These are phyloP conservation scores for Cicer yamashitae DNA, from an alignment of 306 rosid genomes.

Conservation along the genomic window DNA sequence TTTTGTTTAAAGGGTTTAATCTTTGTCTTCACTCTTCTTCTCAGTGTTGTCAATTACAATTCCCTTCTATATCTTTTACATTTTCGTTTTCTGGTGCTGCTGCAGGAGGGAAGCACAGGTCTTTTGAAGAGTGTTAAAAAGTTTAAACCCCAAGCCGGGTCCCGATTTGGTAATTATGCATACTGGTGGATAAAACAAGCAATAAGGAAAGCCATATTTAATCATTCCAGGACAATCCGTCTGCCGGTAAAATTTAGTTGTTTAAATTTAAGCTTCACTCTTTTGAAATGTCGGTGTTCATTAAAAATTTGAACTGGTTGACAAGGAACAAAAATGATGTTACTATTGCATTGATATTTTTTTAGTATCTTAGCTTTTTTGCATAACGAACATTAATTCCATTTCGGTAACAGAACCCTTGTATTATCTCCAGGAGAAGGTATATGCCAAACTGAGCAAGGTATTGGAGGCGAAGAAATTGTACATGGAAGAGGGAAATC, in stretches of 20 bases:
- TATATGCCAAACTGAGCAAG: constrained; percentile 69
- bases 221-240: constrained; percentile 85
- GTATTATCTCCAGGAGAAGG: constrained; percentile 70
- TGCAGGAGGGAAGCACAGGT: constrained; percentile 91
- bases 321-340: constrained; percentile 20
- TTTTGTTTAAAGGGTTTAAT: constrained; percentile 19
- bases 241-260: constrained; percentile 65
- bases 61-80: constrained; percentile 31
- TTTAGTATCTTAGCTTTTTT: constrained; percentile 27
- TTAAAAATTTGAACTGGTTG: not conserved
- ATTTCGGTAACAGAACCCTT: constrained; percentile 21
- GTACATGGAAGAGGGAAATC: constrained; percentile 76
- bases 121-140: constrained; percentile 88
- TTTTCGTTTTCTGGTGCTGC: constrained; percentile 46
- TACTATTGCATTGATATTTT: constrained; percentile 7
- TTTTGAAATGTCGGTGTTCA: constrained; percentile 29
- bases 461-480: constrained; percentile 74
- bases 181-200: constrained; percentile 88
- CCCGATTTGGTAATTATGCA: constrained; percentile 81
- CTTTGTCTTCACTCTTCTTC: constrained; percentile 25
- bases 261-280: constrained; percentile 32
- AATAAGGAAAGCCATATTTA: constrained; percentile 73
- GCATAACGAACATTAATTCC: constrained; percentile 28
- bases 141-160: constrained; percentile 81
- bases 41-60: constrained; percentile 17